These are phyloP conservation scores for Fusarium sp. DNA, from an alignment of 2,329 filamentous ascomycete species.

Conservation along the genomic window DNA sequence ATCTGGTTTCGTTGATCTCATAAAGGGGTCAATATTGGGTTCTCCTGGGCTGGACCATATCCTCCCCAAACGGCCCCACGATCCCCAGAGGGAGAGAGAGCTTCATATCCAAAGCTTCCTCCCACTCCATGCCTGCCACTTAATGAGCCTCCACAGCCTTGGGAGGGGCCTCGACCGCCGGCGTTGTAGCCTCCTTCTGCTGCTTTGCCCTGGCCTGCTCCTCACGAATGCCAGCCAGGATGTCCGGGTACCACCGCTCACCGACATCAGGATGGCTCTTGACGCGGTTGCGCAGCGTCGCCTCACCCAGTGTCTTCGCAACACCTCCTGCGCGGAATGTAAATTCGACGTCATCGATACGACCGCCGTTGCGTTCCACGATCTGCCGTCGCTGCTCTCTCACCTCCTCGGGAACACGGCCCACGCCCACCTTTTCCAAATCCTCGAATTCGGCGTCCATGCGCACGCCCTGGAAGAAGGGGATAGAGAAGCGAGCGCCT, in stretches of 20 bases:
- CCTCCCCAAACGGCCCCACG: neutral
- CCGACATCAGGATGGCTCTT: slow-evolving; percentile 92
- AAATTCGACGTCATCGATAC: slow-evolving; percentile 86
- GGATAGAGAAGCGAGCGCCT: slow-evolving; percentile 84
- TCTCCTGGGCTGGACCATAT: neutral
- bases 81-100: too few relatives aligned
- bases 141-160: slow-evolving; percentile 54
- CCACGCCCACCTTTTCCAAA: slow-evolving; percentile 75
- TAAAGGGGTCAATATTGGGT: neutral
- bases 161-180: slow-evolving; percentile 34
- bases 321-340: slow-evolving; percentile 82
- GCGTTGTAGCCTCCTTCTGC: slow-evolving; percentile 46
- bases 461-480: slow-evolving; percentile 90
- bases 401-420: slow-evolving; percentile 73
- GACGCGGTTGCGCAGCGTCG: slow-evolving; percentile 85
- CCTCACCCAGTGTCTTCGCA: slow-evolving; percentile 82
- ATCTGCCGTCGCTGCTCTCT: slow-evolving; percentile 73
- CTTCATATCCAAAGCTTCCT: neutral
- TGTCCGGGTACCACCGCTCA: slow-evolving; percentile 83
- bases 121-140: slow-evolving; percentile 13
- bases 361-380: slow-evolving; percentile 69
- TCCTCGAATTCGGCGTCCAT: slow-evolving; percentile 86
- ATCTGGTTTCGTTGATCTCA: neutral
- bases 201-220: slow-evolving; percentile 66
- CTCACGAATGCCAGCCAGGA: slow-evolving; percentile 70